These are phyloP conservation scores for Nissolia schottii DNA, from an alignment of 306 rosid species.

Conservation along the genomic window DNA sequence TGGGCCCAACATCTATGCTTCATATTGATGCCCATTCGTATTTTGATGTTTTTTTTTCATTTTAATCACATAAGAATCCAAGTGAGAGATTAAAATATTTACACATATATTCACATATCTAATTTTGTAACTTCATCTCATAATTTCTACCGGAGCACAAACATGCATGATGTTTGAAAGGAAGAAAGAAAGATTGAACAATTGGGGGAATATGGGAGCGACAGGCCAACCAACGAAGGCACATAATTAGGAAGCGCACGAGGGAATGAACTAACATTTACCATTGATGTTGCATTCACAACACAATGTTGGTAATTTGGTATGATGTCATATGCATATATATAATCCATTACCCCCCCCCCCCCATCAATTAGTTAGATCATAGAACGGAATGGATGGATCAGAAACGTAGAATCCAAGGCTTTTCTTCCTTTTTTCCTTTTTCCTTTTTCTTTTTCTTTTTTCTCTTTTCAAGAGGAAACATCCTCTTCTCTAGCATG, in stretches of 20 bases:
- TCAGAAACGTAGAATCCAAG: slow-evolving; percentile 38
- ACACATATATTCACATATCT: neutral
- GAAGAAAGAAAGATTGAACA: too few relatives aligned
- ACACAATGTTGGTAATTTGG: neutral
- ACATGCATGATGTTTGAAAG: too few relatives aligned
- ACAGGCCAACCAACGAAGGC: slow-evolving; percentile 39
- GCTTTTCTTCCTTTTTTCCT: too few relatives aligned
- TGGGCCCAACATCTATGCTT: neutral
- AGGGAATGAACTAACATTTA: neutral
- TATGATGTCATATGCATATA: neutral
- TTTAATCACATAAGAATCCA: neutral
- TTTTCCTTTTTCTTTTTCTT: neutral
- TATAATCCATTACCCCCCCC: neutral
- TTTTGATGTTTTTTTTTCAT: too few relatives aligned
- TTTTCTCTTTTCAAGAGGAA: neutral
- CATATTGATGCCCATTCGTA: too few relatives aligned
- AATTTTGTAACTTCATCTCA: neutral
- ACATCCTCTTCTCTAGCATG: neutral
- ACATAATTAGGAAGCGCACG: slow-evolving; percentile 46
- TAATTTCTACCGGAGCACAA: neutral
- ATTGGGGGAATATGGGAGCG: slow-evolving; percentile 1
- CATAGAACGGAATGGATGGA: neutral
- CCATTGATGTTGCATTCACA: neutral
- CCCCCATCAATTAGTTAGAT: too few relatives aligned
- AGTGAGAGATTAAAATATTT: neutral